These are phyloP conservation scores for Penicillium salamii DNA, from an alignment of 495 filamentous ascomycete genomes.

Conservation along the genomic window DNA sequence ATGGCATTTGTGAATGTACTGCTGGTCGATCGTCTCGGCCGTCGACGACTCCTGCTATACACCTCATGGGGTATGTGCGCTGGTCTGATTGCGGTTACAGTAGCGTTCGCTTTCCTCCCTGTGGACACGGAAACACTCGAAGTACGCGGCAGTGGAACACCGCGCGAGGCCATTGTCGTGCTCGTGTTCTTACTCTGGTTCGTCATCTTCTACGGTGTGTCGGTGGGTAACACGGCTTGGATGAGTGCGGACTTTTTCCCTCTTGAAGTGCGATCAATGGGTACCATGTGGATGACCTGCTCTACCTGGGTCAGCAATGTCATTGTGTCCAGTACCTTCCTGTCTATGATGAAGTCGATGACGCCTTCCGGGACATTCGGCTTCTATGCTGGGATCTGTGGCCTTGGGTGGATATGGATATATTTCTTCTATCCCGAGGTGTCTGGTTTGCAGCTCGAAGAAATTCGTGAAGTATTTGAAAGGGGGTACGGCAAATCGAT, in stretches of 20 bases:
- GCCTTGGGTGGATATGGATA: conserved; percentile 41
- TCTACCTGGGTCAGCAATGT: conserved; percentile 47
- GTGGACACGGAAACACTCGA: conserved; percentile 37
- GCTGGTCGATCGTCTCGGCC: conserved; percentile 34
- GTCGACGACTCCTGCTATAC: conserved; percentile 41
- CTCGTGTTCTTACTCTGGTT: conserved; percentile 40
- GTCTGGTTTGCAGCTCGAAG: conserved; percentile 29
- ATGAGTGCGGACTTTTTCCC: conserved; percentile 45
- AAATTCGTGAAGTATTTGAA: conserved; percentile 21
- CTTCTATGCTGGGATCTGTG: conserved; percentile 45
- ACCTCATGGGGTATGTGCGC: conserved; percentile 42
- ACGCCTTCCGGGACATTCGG: conserved; percentile 47
- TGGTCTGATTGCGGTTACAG: conserved; percentile 38
- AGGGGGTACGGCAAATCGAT: conserved; percentile 29
- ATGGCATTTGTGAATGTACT: conserved; percentile 47
- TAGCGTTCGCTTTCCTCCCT: conserved; percentile 50
- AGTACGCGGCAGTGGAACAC: background rate
- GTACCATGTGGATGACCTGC: conserved; percentile 43
- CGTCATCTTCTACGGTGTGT: conserved; percentile 39
- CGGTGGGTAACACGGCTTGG: conserved; percentile 47
- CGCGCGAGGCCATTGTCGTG: conserved; percentile 32
- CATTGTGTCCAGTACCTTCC: conserved; percentile 47
- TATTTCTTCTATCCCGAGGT: conserved; percentile 45
- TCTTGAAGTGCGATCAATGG: conserved; percentile 45
- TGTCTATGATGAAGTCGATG: conserved; percentile 42